Evolutionary conservation across 805 yeast species (phyloP).

Genomic region (Ogataea paraovalis): DNA sequence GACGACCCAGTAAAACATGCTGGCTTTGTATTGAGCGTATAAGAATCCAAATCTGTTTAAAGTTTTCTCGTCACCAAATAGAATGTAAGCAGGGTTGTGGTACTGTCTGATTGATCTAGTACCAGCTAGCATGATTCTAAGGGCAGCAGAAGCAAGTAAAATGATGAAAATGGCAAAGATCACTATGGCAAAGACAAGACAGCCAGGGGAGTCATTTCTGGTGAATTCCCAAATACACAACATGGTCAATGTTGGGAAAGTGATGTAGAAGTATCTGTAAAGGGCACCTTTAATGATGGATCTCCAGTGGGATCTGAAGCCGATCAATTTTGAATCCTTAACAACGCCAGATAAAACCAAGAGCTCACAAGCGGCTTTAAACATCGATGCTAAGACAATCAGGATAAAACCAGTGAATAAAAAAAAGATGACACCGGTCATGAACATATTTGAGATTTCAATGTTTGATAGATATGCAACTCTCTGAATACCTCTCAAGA

Average conservation of each 20-base stretch:
- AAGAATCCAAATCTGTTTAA: slow-evolving; percentile 88
- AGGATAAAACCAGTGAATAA: slow-evolving; percentile 68
- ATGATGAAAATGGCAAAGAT: slow-evolving; percentile 54
- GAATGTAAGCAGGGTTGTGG: slow-evolving; percentile 87
- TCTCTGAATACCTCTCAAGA: slow-evolving; percentile 88
- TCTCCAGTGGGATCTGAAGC: slow-evolving; percentile 80
- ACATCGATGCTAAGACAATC: slow-evolving; percentile 50
- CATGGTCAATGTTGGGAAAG: slow-evolving; percentile 82
- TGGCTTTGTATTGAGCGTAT: slow-evolving; percentile 88
- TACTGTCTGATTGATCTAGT: slow-evolving; percentile 63
- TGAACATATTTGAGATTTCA: slow-evolving; percentile 79
- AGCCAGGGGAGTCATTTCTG: slow-evolving; percentile 77
- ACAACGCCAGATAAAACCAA: slow-evolving; percentile 54
- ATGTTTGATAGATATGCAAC: slow-evolving; percentile 81
- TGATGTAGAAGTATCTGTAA: slow-evolving; percentile 76
- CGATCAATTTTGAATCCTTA: slow-evolving; percentile 62
- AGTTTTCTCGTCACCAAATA: slow-evolving; percentile 78
- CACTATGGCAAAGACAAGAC: slow-evolving; percentile 73
- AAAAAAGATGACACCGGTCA: slow-evolving; percentile 83
- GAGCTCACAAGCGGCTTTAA: slow-evolving; percentile 68
- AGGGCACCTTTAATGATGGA: slow-evolving; percentile 84
- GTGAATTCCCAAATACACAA: slow-evolving; percentile 89
- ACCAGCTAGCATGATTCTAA: slow-evolving; percentile 72
- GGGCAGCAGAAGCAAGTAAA: slow-evolving; percentile 67
- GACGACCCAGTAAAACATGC: slow-evolving; percentile 75